Conservation (phyloP, 805 yeast genomes). For the Saccharomyces kudriavzevii region DNA sequence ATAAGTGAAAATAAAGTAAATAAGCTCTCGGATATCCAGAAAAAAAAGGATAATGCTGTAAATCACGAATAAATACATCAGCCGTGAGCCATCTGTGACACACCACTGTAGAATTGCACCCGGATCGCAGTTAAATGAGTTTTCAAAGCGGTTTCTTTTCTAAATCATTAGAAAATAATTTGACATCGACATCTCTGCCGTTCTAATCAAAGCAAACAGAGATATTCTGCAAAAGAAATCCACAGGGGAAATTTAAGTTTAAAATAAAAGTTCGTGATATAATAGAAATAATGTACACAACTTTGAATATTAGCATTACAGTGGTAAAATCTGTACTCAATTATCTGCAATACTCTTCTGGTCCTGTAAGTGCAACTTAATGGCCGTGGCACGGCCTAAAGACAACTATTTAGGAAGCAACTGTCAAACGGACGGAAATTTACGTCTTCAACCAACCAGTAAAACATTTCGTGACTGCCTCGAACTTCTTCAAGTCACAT, state of each 20-base stretch:
- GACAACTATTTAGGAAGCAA: too few species aligned
- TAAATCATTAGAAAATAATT: neutral
- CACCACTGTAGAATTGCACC: neutral
- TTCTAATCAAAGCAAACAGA: neutral
- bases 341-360: neutral
- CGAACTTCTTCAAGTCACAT: too few species aligned
- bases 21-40: neutral
- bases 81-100: neutral
- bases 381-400: too few species aligned
- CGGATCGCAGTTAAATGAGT: neutral
- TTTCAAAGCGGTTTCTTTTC: neutral
- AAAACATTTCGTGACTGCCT: too few species aligned
- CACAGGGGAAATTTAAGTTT: neutral
- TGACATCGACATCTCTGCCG: neutral
- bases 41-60: neutral
- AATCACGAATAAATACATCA: neutral
- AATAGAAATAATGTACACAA: neutral
- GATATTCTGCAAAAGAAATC: neutral
- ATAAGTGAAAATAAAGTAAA: neutral
- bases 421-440: too few species aligned
- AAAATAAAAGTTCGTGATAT: too few species aligned
- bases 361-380: neutral
- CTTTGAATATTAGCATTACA: too few species aligned
- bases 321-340: neutral
- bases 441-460: too few species aligned